Evolutionary conservation across 495 filamentous ascomycete species (phyloP).

Genomic region (Halenospora varia): DNA sequence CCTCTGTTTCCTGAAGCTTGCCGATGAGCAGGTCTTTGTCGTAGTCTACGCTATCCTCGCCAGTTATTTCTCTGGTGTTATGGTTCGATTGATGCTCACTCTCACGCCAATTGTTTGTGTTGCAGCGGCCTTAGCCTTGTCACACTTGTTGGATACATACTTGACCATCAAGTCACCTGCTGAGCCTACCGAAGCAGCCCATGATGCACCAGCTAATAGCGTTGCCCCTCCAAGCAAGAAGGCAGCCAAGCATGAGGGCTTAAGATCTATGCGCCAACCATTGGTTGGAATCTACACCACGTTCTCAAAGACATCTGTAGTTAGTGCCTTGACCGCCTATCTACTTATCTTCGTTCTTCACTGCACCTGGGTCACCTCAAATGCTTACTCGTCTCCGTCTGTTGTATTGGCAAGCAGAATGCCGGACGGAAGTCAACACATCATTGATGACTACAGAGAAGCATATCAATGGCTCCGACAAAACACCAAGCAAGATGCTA

Average conservation of each 20-base stretch:
- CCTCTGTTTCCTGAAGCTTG: slow-evolving; percentile 90
- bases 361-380: slow-evolving; percentile 99
- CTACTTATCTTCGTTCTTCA: slow-evolving; percentile 92
- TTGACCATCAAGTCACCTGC: slow-evolving; percentile 55
- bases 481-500: slow-evolving; percentile 89
- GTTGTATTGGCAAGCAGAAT: slow-evolving; percentile 90
- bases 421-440: slow-evolving; percentile 94
- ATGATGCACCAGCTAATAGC: slow-evolving; percentile 28
- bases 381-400: slow-evolving; percentile 96
- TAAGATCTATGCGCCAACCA: slow-evolving; percentile 69
- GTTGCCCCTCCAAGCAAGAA: slow-evolving; percentile 37
- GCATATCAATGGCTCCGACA: slow-evolving; percentile 99
- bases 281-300: slow-evolving; percentile 79
- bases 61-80: slow-evolving; percentile 98
- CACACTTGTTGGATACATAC: slow-evolving; percentile 87
- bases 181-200: slow-evolving; percentile 45
- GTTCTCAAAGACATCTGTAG: slow-evolving; percentile 71
- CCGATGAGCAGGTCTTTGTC: slow-evolving; percentile 97
- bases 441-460: slow-evolving; percentile 99
- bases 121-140: slow-evolving; percentile 83
- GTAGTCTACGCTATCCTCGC: slow-evolving; percentile 93
- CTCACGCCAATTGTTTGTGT: slow-evolving; percentile 96
- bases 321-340: slow-evolving; percentile 69
- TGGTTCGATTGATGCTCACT: slow-evolving; percentile 98
- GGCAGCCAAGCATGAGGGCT: slow-evolving; percentile 44